These are phyloP conservation scores for Taiozyma sp. DNA, from an alignment of 1,139 yeast species.

Conservation along the genomic window DNA sequence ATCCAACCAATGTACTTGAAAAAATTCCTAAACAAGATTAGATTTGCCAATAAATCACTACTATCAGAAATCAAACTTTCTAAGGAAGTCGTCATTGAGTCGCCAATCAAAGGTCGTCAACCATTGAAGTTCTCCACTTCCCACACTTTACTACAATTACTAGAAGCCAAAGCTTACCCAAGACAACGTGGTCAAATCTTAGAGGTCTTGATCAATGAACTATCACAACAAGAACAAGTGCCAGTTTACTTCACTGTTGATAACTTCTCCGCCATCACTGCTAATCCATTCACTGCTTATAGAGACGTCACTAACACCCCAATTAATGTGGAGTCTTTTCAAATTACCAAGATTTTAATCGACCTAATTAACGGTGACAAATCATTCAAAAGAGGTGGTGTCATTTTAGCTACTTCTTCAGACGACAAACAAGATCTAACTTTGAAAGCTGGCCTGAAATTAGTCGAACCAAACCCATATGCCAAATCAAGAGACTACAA, in stretches of 20 bases:
- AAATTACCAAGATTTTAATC: slow-evolving; percentile 58
- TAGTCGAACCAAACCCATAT: slow-evolving; percentile 54
- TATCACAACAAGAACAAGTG: slow-evolving; percentile 32
- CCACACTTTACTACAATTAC: slow-evolving; percentile 40
- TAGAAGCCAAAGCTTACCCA: slow-evolving; percentile 31
- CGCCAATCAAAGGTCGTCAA: slow-evolving; percentile 33
- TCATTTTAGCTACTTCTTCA: slow-evolving; percentile 60
- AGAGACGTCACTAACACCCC: slow-evolving; percentile 52
- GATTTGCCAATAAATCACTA: slow-evolving; percentile 49
- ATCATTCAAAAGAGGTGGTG: slow-evolving; percentile 53
- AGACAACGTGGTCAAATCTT: slow-evolving; percentile 39
- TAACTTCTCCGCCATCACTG: slow-evolving; percentile 63
- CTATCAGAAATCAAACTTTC: slow-evolving; percentile 48
- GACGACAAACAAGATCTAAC: slow-evolving; percentile 45
- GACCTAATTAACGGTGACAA: slow-evolving; percentile 52
- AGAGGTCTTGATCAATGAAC: slow-evolving; percentile 51
- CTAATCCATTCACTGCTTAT: slow-evolving; percentile 55
- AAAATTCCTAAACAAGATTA: slow-evolving; percentile 52
- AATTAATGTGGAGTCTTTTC: slow-evolving; percentile 61
- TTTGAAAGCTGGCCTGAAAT: slow-evolving; percentile 56
- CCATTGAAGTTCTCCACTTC: slow-evolving; percentile 34
- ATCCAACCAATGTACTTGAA: slow-evolving; percentile 81
- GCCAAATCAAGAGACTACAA: slow-evolving; percentile 49
- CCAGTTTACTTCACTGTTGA: slow-evolving; percentile 77
- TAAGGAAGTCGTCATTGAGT: slow-evolving; percentile 34